Percentiles rank a stretch among this genome's conserved stretches.
These are phyloP conservation scores for Hericium rajendrae DNA, from an alignment of 768 basidiomycete species.

Conservation along the genomic window DNA sequence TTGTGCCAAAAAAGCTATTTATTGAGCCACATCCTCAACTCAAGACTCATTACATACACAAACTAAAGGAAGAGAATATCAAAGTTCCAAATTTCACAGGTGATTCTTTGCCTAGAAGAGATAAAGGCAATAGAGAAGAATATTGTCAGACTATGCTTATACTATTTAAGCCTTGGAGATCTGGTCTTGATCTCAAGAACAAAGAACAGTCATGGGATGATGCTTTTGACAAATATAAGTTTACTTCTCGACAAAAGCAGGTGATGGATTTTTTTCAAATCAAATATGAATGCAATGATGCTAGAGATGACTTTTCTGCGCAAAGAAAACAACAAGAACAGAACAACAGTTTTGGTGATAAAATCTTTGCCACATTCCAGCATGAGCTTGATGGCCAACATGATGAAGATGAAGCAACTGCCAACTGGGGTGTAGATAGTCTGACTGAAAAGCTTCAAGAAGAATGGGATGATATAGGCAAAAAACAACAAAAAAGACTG, in stretches of 20 bases:
- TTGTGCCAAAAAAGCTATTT: slow-evolving; percentile 5
- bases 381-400: background rate
- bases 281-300: slow-evolving; percentile 27
- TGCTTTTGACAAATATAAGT: slow-evolving; percentile 12
- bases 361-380: background rate
- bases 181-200: slow-evolving; percentile 1
- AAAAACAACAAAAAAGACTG: background rate
- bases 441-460: background rate
- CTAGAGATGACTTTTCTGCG: slow-evolving; percentile 23
- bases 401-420: background rate
- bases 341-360: background rate
- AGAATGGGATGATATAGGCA: background rate
- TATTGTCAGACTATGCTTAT: slow-evolving; percentile 12
- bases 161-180: slow-evolving; percentile 9
- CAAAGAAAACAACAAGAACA: slow-evolving; percentile 4
- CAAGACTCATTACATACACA: slow-evolving; percentile 15
- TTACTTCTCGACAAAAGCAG: slow-evolving; percentile 7
- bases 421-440: background rate
- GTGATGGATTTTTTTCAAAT: slow-evolving; percentile 25
- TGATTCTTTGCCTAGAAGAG: slow-evolving; percentile 19
- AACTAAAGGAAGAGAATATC: background rate
- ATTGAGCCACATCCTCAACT: slow-evolving; percentile 16
- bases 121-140: slow-evolving; percentile 14
- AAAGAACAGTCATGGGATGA: slow-evolving; percentile 16
- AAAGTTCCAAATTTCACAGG: slow-evolving; percentile 23